Base-by-base conservation (phyloP, 2,329 filamentous ascomycete genomes). In the Monilinia fructicola region DNA sequence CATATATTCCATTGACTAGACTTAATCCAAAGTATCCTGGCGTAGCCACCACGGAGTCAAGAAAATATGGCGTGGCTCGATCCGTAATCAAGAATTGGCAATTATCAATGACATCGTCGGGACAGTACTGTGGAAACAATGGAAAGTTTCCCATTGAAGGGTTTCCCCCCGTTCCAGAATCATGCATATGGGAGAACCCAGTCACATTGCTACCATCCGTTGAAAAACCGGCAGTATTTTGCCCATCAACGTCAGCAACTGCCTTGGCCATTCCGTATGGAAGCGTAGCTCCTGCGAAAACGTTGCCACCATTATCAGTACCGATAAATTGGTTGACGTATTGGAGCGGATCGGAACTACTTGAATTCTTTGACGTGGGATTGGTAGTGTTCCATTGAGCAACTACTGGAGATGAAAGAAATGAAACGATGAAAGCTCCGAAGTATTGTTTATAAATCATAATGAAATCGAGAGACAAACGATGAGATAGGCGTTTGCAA, bases 21-120 rank as follows among this genome's bases (percentile, higher is more conserved):
- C 80, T 82, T 60, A 91, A 82, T 52, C 81, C 80, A 72, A 91
- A 91, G 70, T 87, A 87, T 0, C 89, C 89, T 0, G 88, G 88
- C 14, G 79, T 80, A 1, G 88, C 85, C 5, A 81, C 77, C 1
- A 88, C 82, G 7, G 78, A 83, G 2, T 78, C 77, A 38, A 81
- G 77, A 28, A 79, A n/a, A 67, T 70, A 71, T 14, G 79, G 82
- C 14, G 79, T 74, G 26, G 78, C 77, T 60, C 86, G 81, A 52
- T 82, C 79, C 26, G 75, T 77, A 61, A 80, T 80, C 21, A 80
- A 77, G 73, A 85, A 89, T 31, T 78, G 77, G 77, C 87, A 89
- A 52, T 80, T 80, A 68, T 88, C 81, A 44, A 90, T 74, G 31
- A 84, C 81, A 42, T 83, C 81, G 1, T 74, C 77, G 12, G 76